Evolutionary conservation across 257 asterid genomes (phyloP).

Genomic region (Gentiana macrophylla): DNA sequence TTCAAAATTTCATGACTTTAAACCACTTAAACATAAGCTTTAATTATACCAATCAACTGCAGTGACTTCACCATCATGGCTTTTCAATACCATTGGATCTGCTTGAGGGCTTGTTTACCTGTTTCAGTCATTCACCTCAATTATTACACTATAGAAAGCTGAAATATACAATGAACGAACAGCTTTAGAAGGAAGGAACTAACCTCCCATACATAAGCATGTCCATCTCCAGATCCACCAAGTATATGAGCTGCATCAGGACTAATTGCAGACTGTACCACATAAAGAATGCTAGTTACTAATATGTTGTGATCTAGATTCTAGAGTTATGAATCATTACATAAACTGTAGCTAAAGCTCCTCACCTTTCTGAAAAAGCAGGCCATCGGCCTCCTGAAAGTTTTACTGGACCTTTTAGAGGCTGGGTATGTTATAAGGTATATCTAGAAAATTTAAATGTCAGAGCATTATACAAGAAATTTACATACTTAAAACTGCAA

Average conservation of each 20-base stretch:
- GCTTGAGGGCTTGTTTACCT: constrained; percentile 70
- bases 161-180: not conserved
- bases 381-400: constrained; percentile 60
- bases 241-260: constrained; percentile 92
- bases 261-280: constrained; percentile 66
- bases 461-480: constrained; percentile 1
- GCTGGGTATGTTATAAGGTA: constrained; percentile 78
- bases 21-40: not conserved
- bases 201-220: constrained; percentile 93
- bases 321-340: not conserved
- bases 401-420: constrained; percentile 61
- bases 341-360: not conserved
- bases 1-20: not conserved
- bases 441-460: constrained; percentile 41
- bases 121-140: constrained; percentile 11
- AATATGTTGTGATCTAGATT: no score
- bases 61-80: constrained; percentile 92
- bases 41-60: constrained; percentile 75
- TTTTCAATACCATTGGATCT: constrained; percentile 51
- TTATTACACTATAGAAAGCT: constrained; percentile 1
- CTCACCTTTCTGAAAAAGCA: constrained; percentile 91
- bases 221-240: constrained; percentile 93
- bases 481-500: not conserved
- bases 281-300: constrained; percentile 8
- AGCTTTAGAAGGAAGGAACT: constrained; percentile 2